Conservation (phyloP, 1,139 yeast species). For the Blastobotrys elegans region DNA sequence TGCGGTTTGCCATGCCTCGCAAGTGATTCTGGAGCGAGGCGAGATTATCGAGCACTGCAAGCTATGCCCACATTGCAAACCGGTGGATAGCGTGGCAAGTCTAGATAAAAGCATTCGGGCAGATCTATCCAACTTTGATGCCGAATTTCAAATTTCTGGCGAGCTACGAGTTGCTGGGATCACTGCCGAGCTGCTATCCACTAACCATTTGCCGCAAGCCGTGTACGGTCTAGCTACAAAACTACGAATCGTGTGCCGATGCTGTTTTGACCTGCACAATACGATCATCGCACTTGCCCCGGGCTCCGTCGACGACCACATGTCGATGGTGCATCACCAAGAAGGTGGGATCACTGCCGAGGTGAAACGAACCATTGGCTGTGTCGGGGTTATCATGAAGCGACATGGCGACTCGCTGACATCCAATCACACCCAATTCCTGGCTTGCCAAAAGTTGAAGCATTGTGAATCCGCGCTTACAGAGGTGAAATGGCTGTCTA, state of each 20-base stretch:
- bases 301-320: background rate
- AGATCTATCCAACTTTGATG: background rate
- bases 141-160: background rate
- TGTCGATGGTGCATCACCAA: background rate
- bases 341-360: conserved; percentile 1
- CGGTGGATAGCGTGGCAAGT: background rate
- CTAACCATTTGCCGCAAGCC: background rate
- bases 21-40: background rate
- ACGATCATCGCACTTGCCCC: background rate
- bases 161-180: background rate
- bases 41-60: conserved; percentile 5
- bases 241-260: background rate
- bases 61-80: conserved; percentile 1
- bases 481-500: background rate
- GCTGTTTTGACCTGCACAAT: conserved; percentile 3
- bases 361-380: background rate
- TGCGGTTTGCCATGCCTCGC: conserved; percentile 11
- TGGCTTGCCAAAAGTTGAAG: background rate
- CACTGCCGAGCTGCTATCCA: background rate
- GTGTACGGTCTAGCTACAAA: background rate
- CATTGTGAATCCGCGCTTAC: background rate
- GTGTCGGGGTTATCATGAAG: background rate
- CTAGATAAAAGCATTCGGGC: too few relatives aligned
- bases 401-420: conserved; percentile 1
- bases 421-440: background rate